Base-by-base conservation (phyloP, 176 grass and related monocot species). In the Panicum miliaceum region DNA sequence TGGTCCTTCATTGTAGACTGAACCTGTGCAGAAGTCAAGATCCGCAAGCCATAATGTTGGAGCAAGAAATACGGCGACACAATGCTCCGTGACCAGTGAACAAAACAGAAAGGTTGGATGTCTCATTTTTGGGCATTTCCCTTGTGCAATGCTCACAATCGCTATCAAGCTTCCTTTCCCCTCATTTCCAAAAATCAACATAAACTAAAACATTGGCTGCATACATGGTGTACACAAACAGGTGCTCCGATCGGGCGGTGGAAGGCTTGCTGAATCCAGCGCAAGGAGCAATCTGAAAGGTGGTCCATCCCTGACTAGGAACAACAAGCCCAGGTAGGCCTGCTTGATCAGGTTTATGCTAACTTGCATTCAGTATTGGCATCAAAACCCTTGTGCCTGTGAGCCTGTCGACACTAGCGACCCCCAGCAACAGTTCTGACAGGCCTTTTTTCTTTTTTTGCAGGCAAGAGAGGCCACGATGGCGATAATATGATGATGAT, bases 251-350 rank as follows among this genome's bases (percentile, higher is more conserved):
- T 60, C 79, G 3, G 57, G 35, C 8, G 7, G 32, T 19, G 74
- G 73, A 47, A 68, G 23, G 8, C 61, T 51, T 12, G 65, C 69
- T 26, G n/a, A 53, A 43, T 52, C 82, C 19, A 61, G 76, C 51
- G 51, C 0, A 16, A 66, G 73, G 66, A 90, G 41, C 29, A 79
- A 82, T 57, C 47, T 41, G 57, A 23, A 67, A 34, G 54, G 78
- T 46, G 60, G 36, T 26, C 36, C 38, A 37, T 75, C 77, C 34
- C 37, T 46, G 47, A 59, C 70, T n/a, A 86, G 86, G 84, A 86
- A 75, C 73, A 86, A 75, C 73, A 90, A 83, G 48, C 84, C 88
- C 59, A 78, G 88, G 88, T 90, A 77, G 41, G 73, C 32, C 34
- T 42, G 38, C 26, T 70, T 38, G 12, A 4, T 10, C 12, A 23